Evolutionary conservation across 2,329 filamentous ascomycete genomes (phyloP), one percentile per base, ranked within the genome.

Genomic region (Cercospora sojina): DNA sequence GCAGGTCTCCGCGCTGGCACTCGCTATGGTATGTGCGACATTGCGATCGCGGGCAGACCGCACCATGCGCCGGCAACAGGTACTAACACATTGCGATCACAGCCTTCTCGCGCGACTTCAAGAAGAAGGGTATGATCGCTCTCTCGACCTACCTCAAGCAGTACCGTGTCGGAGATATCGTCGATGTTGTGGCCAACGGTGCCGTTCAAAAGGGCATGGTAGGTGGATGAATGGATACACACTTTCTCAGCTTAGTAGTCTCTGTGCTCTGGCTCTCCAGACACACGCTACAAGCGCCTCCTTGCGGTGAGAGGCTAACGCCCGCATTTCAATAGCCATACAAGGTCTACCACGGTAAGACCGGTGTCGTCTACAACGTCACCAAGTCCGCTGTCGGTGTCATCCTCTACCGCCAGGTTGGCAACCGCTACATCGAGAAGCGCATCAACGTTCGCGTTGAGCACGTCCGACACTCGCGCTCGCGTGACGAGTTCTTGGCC

Each of bases 291-390:
- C 60, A 63, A 63, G 60, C 60, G 60, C 60, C 60, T 63, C 60
- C 60, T 63, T 63, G 60, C 60, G 60, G 60, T 63, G 60, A 63
- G 60, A 63, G 60, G 60, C 60, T 63, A 63, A 63, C 60, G 60
- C 60, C 60, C 60, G 60, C 55, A 59, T 59, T 62, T 53, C 55
- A 51, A 66, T 69, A 77, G 92, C 93, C 94, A 79, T 93, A 93
- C 90, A 97, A 97, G 89, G 91, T 97, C 85, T 97, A 96, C 90
- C 93, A 98, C 88, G 95, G 94, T 80, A 98, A 98, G 91, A 97
- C 93, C 73, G 79, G 79, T 70, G 77, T 80, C 70, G 73, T 80
- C 77, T 80, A 79, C 91, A 99, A 99, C 88, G 95, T 99, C 79
- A 95, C 94, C 85, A 97, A 97, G 90, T 91, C 88, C 78, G 91